Base-by-base conservation (phyloP, 768 basidiomycete genomes). In the Agaricus subrufescens region DNA sequence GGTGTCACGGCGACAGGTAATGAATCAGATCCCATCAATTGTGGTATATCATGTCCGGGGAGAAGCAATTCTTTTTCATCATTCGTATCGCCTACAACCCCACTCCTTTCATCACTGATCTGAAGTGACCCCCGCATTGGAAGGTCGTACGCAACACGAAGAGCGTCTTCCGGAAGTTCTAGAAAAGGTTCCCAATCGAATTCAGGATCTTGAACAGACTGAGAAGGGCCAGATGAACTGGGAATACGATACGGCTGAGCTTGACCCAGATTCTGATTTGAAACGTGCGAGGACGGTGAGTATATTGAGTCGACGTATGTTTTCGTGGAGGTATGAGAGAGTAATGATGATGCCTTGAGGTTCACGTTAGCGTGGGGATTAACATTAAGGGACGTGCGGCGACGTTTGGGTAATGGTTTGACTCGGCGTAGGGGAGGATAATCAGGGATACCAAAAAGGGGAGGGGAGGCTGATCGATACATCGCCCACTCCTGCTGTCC, bases 381-480 rank as follows among this genome's bases (percentile, higher is more conserved):
- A 15, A 40, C 14, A 14, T 50, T n/a, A 50, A 46, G 52, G 9
- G 62, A 55, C 26, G 81, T 85, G 58, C 85, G 82, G 59, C 85
- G 78, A 61, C 89, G 81, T 72, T 89, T 90, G 27, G 90, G 89
- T 42, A 90, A 77, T 40, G 90, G 89, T 66, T 89, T 91, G 63
- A 90, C 79, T 60, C 84, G 75, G 61, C 89, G 78, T 51, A 83
- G 71, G 39, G 80, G 68, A 43, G 82, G 80, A 66, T 84, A 80
- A 64, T 86, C 85, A 61, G 84, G 79, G 55, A 77, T 72, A 71
- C 87, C 86, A 73, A 85, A 84, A 61, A 82, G 73, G 51, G 85
- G 81, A 52, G 84, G 79, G 62, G 79, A 68, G 27, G 62, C 52
- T 65, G 72, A 74, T 62, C 76, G 74, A 68, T 82, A 78, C 83